phyloP scores from a whole-genome alignment of 305 asterid genomes.

The Plantago coronopus region DNA sequence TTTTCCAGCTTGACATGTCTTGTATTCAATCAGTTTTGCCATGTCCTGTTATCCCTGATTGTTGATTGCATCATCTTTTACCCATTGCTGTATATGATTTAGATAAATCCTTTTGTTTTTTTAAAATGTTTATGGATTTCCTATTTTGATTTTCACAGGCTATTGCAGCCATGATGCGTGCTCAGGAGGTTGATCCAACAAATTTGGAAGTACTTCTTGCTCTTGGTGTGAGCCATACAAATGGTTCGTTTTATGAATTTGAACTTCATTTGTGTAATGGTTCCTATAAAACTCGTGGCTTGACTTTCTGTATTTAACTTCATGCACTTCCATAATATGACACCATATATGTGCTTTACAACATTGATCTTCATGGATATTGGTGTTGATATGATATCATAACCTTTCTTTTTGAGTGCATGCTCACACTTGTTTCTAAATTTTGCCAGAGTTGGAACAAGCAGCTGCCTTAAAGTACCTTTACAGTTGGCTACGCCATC shows the following conservation, averaged over 20 bases:
- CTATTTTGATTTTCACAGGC: constrained; percentile 54
- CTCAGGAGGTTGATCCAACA: constrained; percentile 92
- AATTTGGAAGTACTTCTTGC: constrained; percentile 98
- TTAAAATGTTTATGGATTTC: neutral
- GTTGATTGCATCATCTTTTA: too few species aligned
- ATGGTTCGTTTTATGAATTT: constrained; percentile 61
- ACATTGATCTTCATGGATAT: neutral
- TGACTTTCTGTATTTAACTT: neutral
- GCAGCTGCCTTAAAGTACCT: constrained; percentile 86
- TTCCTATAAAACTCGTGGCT: neutral
- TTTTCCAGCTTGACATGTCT: too few species aligned
- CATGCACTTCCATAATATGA: neutral
- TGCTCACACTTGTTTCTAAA: constrained; percentile 18
- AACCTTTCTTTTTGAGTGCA: too few species aligned
- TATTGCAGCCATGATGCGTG: constrained; percentile 99
- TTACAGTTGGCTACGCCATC: constrained; percentile 91
- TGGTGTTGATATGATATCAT: neutral
- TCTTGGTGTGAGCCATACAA: constrained; percentile 98
- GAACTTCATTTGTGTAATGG: constrained; percentile 9
- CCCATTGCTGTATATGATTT: too few species aligned
- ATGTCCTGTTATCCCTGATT: too few species aligned
- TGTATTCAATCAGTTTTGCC: too few species aligned
- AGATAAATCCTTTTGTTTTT: too few species aligned
- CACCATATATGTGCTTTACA: neutral
- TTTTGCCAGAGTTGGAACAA: constrained; percentile 90